Evolutionary conservation across 2,329 filamentous ascomycete genomes (phyloP).

Genomic region (Hymenoscyphus scutula): DNA sequence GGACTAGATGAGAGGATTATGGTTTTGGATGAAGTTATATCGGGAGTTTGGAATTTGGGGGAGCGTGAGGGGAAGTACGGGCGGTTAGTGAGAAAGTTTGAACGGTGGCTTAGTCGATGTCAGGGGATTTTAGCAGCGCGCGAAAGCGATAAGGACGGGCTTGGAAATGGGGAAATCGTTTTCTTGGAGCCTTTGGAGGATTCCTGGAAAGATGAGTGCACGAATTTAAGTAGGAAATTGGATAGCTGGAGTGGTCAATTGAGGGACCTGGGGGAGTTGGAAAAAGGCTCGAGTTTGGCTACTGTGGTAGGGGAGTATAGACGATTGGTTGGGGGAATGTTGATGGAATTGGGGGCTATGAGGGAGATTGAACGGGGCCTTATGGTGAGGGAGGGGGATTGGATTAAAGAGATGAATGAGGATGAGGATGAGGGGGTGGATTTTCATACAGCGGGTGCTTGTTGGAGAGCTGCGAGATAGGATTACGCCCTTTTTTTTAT

Average conservation of each 20-base stretch:
- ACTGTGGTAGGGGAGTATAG: constrained; percentile 49
- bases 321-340: constrained; percentile 55
- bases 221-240: constrained; percentile 51
- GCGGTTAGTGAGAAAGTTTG: constrained; percentile 55
- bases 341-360: constrained; percentile 62
- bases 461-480: constrained; percentile 30
- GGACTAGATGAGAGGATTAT: constrained; percentile 56
- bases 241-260: constrained; percentile 53
- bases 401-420: constrained; percentile 54
- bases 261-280: constrained; percentile 42
- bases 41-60: constrained; percentile 56
- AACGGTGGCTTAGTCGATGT: constrained; percentile 54
- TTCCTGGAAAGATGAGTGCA: constrained; percentile 58
- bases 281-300: constrained; percentile 42
- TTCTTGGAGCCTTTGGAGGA: constrained; percentile 56
- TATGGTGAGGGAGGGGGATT: constrained; percentile 53
- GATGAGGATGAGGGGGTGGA: constrained; percentile 33
- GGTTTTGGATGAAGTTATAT: constrained; percentile 54
- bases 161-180: constrained; percentile 39
- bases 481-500: background rate
- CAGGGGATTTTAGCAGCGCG: constrained; percentile 48
- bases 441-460: constrained; percentile 29
- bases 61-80: constrained; percentile 56
- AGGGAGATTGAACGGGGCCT: constrained; percentile 58
- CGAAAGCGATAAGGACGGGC: constrained; percentile 30